phyloP scores from a whole-genome alignment of 2,329 filamentous ascomycete species.

The Cytospora mali region DNA sequence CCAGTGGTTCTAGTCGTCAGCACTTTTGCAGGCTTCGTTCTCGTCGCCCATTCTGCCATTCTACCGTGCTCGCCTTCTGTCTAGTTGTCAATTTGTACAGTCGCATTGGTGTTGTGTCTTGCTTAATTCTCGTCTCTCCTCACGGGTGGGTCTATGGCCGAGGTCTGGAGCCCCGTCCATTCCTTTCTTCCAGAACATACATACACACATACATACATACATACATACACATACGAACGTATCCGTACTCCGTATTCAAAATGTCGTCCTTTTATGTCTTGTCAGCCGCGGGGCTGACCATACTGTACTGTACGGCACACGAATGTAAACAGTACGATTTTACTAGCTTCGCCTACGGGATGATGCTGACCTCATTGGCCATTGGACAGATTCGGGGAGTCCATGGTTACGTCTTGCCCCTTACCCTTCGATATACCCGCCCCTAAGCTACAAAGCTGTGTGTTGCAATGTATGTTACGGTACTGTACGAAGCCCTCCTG shows the following conservation, averaged over 20 bases:
- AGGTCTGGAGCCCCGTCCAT: neutral
- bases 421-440: neutral
- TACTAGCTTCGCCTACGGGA: neutral
- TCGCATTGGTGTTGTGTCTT: constrained; percentile 17
- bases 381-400: neutral
- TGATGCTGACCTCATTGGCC: neutral
- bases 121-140: constrained; percentile 2
- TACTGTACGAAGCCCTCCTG: constrained; percentile 18
- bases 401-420: neutral
- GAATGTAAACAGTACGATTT: neutral
- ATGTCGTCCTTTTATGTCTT: neutral
- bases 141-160: neutral
- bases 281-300: neutral
- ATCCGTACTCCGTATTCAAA: neutral
- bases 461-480: neutral
- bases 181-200: neutral
- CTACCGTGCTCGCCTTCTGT: constrained; percentile 1
- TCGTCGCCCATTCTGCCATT: constrained; percentile 9
- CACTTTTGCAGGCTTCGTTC: constrained; percentile 2
- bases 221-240: no score
- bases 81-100: neutral
- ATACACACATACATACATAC: no score
- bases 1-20: constrained; percentile 7
- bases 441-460: neutral
- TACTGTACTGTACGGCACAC: no score